Evolutionary conservation across 2,329 filamentous ascomycete species (phyloP).

Genomic region (Apiospora malaysiana): DNA sequence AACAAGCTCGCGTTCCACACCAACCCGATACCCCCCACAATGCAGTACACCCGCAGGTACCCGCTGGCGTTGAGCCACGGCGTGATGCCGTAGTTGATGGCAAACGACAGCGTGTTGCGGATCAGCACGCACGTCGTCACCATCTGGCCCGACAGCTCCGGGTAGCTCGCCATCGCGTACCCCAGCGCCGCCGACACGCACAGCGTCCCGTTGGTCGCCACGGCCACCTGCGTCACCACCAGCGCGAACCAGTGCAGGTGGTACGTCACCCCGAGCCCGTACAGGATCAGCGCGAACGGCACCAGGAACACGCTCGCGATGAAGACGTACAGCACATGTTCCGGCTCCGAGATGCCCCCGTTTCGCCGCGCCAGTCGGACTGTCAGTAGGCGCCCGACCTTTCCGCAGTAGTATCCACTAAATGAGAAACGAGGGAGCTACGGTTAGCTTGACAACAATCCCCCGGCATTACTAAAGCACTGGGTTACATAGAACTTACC

Average conservation of each 20-base stretch:
- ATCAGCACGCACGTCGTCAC: constrained; percentile 41
- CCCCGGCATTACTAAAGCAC: constrained; percentile 22
- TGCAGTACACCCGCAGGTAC: constrained; percentile 45
- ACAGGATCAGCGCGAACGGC: constrained; percentile 27
- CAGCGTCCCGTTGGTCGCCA: constrained; percentile 38
- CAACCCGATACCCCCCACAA: constrained; percentile 42
- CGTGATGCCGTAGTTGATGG: constrained; percentile 53
- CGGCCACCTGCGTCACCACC: constrained; percentile 35
- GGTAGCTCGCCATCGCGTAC: constrained; percentile 41
- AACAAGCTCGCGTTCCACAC: constrained; percentile 49
- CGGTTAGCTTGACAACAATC: constrained; percentile 35
- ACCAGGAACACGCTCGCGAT: constrained; percentile 27
- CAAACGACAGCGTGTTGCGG: constrained; percentile 56
- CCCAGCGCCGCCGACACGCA: constrained; percentile 35
- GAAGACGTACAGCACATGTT: constrained; percentile 33
- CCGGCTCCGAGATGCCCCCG: constrained; percentile 32
- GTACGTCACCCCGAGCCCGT: constrained; percentile 34
- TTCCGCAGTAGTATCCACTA: constrained; percentile 39
- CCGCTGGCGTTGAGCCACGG: constrained; percentile 45
- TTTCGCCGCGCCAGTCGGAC: constrained; percentile 31
- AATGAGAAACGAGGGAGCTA: not conserved
- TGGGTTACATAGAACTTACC: constrained; percentile 34
- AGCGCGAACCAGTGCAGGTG: constrained; percentile 41
- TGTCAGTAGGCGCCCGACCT: constrained; percentile 38
- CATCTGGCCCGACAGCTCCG: constrained; percentile 37